Base-by-base conservation (phyloP, 2,329 filamentous ascomycete genomes). In the Alternaria dauci region DNA sequence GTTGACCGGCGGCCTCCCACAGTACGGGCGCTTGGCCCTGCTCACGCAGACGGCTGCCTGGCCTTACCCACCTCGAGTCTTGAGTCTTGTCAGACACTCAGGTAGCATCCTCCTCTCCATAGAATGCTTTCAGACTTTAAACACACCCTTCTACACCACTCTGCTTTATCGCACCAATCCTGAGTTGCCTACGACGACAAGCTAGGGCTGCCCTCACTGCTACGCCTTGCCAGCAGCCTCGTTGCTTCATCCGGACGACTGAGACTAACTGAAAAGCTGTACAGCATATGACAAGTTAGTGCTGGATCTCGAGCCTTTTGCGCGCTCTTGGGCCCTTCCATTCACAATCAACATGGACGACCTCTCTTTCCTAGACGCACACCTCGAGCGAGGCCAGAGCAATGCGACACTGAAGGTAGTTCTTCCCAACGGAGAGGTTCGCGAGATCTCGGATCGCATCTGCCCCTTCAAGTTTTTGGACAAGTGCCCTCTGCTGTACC, bases 401-500 rank as follows among this genome's bases (percentile, higher is more conserved):
- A 61, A 70, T 65, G 78, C 69, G 36, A 76, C 61, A 52, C 62
- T 79, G 23, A 73, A 74, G 23, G 76, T 76, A 46, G 69, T 72
- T 2, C 65, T 77, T n/a, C 66, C 69, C 18, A 65, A 73, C 39
- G 75, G 76, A 30, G 51, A 71, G 18, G 68, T 79, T 26, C 61
- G 65, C 12, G 75, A 73, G 9, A 75, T 82, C 26, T 63, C 66
- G 18, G 70, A 75, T 58, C 43, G 48, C n/a, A 65, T 83, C 55
- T 66, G 71, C 57, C 59, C 71, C 3, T 65, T 58, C 32, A 68
- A 69, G 36, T 75, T 82, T 52, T 61, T 75, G 34, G 66, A 74
- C 14, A 62, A 69, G n/a, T 79, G 79, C 48, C 76, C 79, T 11
- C 63, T 83, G 1, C 68, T 83, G 4, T 78, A 75, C 41, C 65